These are phyloP conservation scores for Sesbania bispinosa DNA, from an alignment of 306 rosid species.

Conservation along the genomic window DNA sequence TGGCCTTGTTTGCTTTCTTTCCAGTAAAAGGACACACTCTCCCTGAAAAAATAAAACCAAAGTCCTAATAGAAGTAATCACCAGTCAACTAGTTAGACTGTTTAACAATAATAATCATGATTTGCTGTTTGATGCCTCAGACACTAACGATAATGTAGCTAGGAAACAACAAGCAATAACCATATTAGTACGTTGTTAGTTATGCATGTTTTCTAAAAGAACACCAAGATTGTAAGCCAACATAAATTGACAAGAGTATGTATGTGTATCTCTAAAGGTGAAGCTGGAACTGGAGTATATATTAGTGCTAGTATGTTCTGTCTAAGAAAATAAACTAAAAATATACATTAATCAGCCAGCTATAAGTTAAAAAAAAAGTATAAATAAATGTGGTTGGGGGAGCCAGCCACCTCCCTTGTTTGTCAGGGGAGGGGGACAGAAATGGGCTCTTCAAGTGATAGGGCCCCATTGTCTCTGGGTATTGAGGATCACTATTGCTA, in stretches of 20 bases:
- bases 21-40: conserved; percentile 89
- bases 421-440: not conserved
- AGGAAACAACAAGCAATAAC: not conserved
- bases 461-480: not conserved
- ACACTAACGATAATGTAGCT: not conserved
- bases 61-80: not conserved
- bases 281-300: not conserved
- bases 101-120: not conserved
- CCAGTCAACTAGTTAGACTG: not conserved
- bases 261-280: not conserved
- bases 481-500: not conserved
- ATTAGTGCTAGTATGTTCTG: not conserved
- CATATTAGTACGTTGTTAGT: not conserved
- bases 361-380: not conserved
- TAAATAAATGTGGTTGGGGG: not conserved
- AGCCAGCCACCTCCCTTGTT: not conserved
- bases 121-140: not conserved
- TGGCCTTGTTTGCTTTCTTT: conserved; percentile 88
- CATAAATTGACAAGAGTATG: not conserved
- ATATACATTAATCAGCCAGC: not conserved
- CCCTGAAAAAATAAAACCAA: conserved; percentile 39
- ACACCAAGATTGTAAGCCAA: not conserved
- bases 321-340: not conserved
- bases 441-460: not conserved
- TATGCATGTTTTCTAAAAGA: not conserved